A percentile compares a stretch with the other conserved stretches of the same genome.
Evolutionary conservation across 768 basidiomycete genomes (phyloP).

Genomic region (Auriculariales sp.): DNA sequence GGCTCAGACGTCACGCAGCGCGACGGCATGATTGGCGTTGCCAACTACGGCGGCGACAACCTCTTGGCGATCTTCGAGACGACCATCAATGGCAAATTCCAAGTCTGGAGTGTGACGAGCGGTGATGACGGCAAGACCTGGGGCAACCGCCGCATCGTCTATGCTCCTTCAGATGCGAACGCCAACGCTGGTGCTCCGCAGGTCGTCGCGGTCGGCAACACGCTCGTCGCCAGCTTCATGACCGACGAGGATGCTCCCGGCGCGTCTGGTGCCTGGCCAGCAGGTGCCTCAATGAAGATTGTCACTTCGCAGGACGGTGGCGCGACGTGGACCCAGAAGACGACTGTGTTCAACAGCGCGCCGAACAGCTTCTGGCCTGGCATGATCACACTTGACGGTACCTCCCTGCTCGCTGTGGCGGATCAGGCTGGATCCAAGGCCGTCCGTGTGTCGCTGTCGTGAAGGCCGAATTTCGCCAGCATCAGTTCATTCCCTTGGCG

Average conservation of each 20-base stretch:
- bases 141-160: not conserved
- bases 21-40: not conserved
- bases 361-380: not conserved
- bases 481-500: too few relatives aligned
- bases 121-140: not conserved
- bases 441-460: too few relatives aligned
- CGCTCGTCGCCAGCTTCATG: conserved; percentile 1
- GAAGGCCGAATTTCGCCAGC: too few relatives aligned
- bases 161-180: not conserved
- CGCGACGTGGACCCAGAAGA: not conserved
- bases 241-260: not conserved
- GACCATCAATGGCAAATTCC: not conserved
- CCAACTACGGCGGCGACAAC: not conserved
- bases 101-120: not conserved
- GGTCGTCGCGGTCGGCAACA: not conserved
- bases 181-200: not conserved
- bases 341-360: not conserved
- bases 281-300: not conserved
- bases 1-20: not conserved
- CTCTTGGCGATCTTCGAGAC: not conserved
- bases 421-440: not conserved
- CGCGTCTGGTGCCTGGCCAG: not conserved
- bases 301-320: not conserved
- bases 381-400: not conserved
- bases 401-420: not conserved